These are phyloP conservation scores for Xylariaceae sp. DNA, from an alignment of 2,329 filamentous ascomycete genomes.

Conservation along the genomic window DNA sequence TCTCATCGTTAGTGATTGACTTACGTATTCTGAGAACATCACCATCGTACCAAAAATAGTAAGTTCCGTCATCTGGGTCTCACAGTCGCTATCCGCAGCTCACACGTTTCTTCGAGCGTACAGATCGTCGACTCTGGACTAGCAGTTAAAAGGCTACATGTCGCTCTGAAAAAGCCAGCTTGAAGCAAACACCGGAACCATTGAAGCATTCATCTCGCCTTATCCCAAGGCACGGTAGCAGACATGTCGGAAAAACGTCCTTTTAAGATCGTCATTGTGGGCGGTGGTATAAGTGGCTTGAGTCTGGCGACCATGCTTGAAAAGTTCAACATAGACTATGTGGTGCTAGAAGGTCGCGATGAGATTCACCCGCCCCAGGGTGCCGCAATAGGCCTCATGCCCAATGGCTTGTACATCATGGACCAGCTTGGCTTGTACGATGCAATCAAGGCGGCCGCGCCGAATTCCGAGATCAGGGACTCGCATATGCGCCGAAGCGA, in stretches of 20 bases:
- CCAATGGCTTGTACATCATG: constrained; percentile 43
- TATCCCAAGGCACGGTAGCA: not conserved
- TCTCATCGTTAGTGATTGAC: no score
- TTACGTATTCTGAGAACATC: no score
- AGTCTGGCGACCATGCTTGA: constrained; percentile 45
- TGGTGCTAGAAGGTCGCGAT: constrained; percentile 43
- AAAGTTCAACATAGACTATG: constrained; percentile 42
- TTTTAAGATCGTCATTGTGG: constrained; percentile 44
- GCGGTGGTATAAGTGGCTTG: constrained; percentile 47
- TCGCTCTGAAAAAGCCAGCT: not conserved
- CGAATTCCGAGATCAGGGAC: constrained; percentile 14
- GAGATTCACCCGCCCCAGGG: constrained; percentile 44
- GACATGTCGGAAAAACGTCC: constrained; percentile 3
- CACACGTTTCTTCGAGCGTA: not conserved
- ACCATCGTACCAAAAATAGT: no score
- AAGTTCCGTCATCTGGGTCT: not conserved
- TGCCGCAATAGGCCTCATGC: constrained; percentile 43
- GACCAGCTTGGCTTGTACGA: constrained; percentile 46
- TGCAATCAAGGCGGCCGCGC: constrained; percentile 22
- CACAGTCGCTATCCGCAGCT: not conserved
- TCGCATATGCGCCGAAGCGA: constrained; percentile 6
- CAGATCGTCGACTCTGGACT: not conserved
- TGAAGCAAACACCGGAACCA: not conserved
- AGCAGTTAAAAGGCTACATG: not conserved
- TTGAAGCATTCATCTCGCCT: not conserved